Evolutionary conservation across 2,329 filamentous ascomycete species (phyloP).

Genomic region (Atkinsonella texensis): DNA sequence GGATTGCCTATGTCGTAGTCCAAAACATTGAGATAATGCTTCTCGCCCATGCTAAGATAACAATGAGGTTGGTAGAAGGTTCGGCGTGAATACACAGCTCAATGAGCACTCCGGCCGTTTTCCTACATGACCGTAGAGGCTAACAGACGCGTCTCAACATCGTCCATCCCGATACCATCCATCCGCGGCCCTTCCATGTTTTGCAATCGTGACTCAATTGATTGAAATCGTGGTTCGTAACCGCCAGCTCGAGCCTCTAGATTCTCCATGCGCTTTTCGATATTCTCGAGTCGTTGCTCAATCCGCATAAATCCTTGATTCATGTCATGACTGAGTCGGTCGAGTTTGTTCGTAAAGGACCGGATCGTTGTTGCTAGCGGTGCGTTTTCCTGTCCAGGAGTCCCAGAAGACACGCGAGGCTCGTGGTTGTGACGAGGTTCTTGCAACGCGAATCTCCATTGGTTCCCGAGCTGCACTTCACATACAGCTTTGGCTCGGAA

Average conservation of each 20-base stretch:
- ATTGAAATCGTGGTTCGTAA: conserved; percentile 33
- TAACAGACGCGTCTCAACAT: conserved; percentile 31
- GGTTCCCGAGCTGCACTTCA: conserved; percentile 48
- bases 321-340: conserved; percentile 46
- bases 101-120: conserved; percentile 2
- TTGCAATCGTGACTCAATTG: conserved; percentile 29
- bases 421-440: conserved; percentile 51
- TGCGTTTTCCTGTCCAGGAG: conserved; percentile 44
- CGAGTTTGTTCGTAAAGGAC: conserved; percentile 46
- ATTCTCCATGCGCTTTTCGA: conserved; percentile 43
- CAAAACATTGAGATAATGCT: not conserved
- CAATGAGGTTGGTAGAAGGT: not conserved
- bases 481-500: conserved; percentile 53
- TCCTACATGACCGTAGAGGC: conserved; percentile 32
- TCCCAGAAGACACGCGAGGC: conserved; percentile 40
- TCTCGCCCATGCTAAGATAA: not conserved
- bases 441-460: conserved; percentile 52
- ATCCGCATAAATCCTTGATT: conserved; percentile 39
- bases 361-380: conserved; percentile 46
- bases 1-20: not conserved
- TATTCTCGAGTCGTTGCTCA: conserved; percentile 35
- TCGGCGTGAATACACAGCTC: not conserved
- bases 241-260: conserved; percentile 33
- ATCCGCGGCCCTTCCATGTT: conserved; percentile 30
- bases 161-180: conserved; percentile 32